These are phyloP conservation scores for Verticillium alfalfae DNA, from an alignment of 2,329 filamentous ascomycete genomes.

Conservation along the genomic window DNA sequence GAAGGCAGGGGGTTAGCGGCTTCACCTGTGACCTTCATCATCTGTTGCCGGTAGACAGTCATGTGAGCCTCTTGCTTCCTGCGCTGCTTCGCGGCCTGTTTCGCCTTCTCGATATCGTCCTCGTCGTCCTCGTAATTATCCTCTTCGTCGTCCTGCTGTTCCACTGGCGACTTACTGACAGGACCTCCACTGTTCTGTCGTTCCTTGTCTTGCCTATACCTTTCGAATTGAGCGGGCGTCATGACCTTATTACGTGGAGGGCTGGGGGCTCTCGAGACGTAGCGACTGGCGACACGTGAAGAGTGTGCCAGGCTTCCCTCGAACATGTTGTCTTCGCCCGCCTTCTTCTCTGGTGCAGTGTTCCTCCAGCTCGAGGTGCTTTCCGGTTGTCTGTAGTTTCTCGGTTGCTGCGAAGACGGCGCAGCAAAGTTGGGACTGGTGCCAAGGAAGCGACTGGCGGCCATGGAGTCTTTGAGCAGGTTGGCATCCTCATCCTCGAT, in stretches of 20 bases:
- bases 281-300: slow-evolving; percentile 28
- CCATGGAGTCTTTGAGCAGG: slow-evolving; percentile 46
- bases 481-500: slow-evolving; percentile 48
- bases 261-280: slow-evolving; percentile 24
- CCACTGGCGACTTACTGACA: slow-evolving; percentile 28
- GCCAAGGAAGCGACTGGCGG: slow-evolving; percentile 40
- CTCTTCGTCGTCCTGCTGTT: slow-evolving; percentile 60
- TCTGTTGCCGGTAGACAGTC: slow-evolving; percentile 84
- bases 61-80: slow-evolving; percentile 87
- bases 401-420: slow-evolving; percentile 22
- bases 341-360: slow-evolving; percentile 17
- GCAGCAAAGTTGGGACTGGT: neutral
- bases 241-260: slow-evolving; percentile 68
- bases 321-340: slow-evolving; percentile 51
- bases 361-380: slow-evolving; percentile 7
- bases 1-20: slow-evolving; percentile 40
- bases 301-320: slow-evolving; percentile 37
- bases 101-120: slow-evolving; percentile 72
- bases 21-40: slow-evolving; percentile 93
- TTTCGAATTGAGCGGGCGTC: slow-evolving; percentile 84
- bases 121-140: slow-evolving; percentile 68
- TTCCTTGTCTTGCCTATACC: slow-evolving; percentile 70
- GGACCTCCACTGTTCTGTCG: slow-evolving; percentile 44
- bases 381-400: slow-evolving; percentile 2
- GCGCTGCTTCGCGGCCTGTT: slow-evolving; percentile 67